These are phyloP conservation scores for Fragaria iinumae DNA, from an alignment of 306 rosid genomes.

Conservation along the genomic window DNA sequence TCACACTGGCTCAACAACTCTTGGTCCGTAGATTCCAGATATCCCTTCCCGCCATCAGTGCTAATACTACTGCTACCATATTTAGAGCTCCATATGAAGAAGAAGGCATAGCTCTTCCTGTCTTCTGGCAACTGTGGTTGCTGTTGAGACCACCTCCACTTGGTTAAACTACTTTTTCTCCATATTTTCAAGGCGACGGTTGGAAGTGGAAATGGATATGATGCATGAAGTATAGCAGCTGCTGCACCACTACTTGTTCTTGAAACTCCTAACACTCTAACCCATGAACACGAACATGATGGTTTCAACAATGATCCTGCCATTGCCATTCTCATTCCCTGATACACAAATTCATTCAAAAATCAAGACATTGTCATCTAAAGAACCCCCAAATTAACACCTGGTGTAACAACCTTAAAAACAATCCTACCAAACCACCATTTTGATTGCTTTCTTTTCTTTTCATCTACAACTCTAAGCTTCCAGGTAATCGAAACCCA, in stretches of 20 bases:
- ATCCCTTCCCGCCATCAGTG: conserved; percentile 31
- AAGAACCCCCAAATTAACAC: background rate
- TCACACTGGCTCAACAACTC: conserved; percentile 79
- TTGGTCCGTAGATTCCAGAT: conserved; percentile 61
- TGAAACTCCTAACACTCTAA: conserved; percentile 18
- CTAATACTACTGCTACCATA: conserved; percentile 14
- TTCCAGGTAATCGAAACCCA: too few species aligned
- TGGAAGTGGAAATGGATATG: conserved; percentile 13
- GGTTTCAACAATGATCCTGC: conserved; percentile 5
- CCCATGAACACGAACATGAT: conserved; percentile 5
- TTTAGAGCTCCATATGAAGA: conserved; percentile 23
- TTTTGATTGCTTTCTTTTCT: too few species aligned
- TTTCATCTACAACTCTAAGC: background rate
- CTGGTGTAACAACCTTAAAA: background rate
- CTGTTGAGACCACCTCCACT: conserved; percentile 17
- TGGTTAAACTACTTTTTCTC: conserved; percentile 6
- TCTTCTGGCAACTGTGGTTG: conserved; percentile 12
- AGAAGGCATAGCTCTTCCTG: conserved; percentile 8
- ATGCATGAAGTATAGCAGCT: background rate
- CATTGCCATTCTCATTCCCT: conserved; percentile 9
- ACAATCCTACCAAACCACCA: background rate
- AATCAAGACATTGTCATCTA: background rate
- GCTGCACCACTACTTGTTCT: conserved; percentile 1
- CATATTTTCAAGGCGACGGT: background rate
- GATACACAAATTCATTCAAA: conserved; percentile 10